Base-by-base conservation (phyloP, 345 rosid species). In the Rhodomyrtus tomentosa region DNA sequence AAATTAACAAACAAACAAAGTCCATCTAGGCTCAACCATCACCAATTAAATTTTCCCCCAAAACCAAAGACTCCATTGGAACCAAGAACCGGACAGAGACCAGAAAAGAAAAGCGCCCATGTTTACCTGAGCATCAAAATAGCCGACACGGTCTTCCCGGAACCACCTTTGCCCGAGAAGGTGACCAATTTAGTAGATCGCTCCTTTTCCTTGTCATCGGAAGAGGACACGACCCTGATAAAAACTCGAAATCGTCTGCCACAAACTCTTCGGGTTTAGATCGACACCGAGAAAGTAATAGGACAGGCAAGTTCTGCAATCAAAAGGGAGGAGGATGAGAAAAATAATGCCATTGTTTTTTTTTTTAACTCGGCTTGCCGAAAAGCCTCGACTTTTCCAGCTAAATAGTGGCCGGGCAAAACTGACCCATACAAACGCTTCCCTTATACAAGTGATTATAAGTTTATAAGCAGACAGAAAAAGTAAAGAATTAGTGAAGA, bases 81-180 rank as follows among this genome's bases (percentile, higher is more conserved):
- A 13, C 80, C 40, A 0, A 68, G 11, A 84, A 51, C 76, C 79
- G 53, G 40, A 51, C 72, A 50, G 36, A 50, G 81, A 42, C 73
- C 58, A 12, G 36, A 55, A 38, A 45, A n/a, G 50, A 32, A 58
- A 54, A 45, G 53, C 76, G 12, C 15, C 76, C 76, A 68, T 32
- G 76, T 32, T 42, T 49, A 95, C 98, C 97, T 93, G 98, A 85
- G 98, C 97, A 32, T 98, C 98, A 83, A 95, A 92, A 81, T 87
- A 59, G 98, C 89, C 53, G 98, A 88, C 81, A 93, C 94, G 84
- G 98, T 95, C 94, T 95, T 95, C 83, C 98, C 98, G 84, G 97
- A 93, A 25, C 98, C 98, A 85, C 98, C 98, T 93, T 95, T 95
- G 27, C 98, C 99, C 62, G 94, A 84, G 84, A 95, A 95, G 36